Percentiles rank a stretch among this genome's conserved stretches.
Evolutionary conservation across 2,329 filamentous ascomycete species (phyloP).

Genomic region (Colletotrichum siamense): DNA sequence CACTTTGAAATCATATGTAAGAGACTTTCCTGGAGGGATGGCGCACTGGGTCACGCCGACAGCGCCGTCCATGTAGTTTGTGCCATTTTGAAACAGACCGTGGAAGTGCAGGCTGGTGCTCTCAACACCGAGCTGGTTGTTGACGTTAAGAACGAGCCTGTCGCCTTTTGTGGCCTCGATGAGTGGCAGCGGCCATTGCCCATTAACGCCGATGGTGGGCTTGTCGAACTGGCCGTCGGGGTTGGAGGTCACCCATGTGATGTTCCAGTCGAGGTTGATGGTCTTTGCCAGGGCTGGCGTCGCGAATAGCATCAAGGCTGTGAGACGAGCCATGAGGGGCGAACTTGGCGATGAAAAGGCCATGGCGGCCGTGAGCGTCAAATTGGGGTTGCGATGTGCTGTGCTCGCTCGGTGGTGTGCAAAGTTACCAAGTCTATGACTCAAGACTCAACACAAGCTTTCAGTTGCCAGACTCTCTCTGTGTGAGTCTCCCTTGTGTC

Average conservation of each 20-base stretch:
- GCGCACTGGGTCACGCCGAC: slow-evolving; percentile 61
- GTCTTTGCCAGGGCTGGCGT: slow-evolving; percentile 31
- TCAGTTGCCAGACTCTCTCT: background rate
- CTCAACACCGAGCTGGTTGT: slow-evolving; percentile 57
- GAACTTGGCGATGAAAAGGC: background rate
- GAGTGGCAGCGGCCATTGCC: slow-evolving; percentile 66
- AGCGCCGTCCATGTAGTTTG: slow-evolving; percentile 65
- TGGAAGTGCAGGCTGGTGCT: slow-evolving; percentile 64
- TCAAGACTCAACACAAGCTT: background rate
- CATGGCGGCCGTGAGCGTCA: background rate
- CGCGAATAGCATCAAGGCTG: background rate
- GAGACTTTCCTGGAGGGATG: slow-evolving; percentile 55
- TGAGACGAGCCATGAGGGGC: slow-evolving; percentile 1
- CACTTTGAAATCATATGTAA: slow-evolving; percentile 64
- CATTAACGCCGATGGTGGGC: slow-evolving; percentile 69
- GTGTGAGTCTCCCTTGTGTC: background rate
- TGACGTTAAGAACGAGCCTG: slow-evolving; percentile 51
- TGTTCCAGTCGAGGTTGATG: slow-evolving; percentile 62
- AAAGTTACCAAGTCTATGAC: background rate
- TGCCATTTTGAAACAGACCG: slow-evolving; percentile 64
- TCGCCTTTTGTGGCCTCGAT: slow-evolving; percentile 63
- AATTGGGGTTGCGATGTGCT: background rate
- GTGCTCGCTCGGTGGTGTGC: background rate
- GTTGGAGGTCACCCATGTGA: slow-evolving; percentile 65
- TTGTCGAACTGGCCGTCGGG: slow-evolving; percentile 64